Evolutionary conservation across 2,329 filamentous ascomycete genomes (phyloP), one percentile per base, ranked within the genome.

Genomic region (Zasmidium cellare): DNA sequence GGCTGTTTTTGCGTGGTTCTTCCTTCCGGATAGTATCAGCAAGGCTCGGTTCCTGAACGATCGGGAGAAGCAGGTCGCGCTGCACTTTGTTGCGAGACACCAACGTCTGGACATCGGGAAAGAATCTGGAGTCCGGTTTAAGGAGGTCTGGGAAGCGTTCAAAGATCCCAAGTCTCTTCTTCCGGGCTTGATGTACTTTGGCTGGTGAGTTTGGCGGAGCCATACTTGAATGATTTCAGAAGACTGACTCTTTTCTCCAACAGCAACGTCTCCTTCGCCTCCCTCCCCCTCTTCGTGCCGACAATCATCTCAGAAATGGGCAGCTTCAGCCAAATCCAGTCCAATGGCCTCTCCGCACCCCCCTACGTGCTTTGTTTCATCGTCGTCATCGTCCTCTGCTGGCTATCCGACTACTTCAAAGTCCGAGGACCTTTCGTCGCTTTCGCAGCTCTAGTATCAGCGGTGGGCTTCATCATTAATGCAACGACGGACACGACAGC

Each of bases 301-400:
- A 89, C 91, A 85, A 88, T 88, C 9, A 91, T 87, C 73, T 82
- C 81, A 0, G 76, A 59, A 78, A 85, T 57, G 86, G 89, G 0
- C 88, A 92, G 54, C n/a, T 75, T 75, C 67, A 66, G 63, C 11
- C 56, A 59, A 9, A 66, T 75, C 48, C 65, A 74, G 46, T 69
- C 73, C 2, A 74, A 76, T 46, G 73, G 74, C 6, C 69, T 76
- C 45, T 72, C 68, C 3, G 75, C 74, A 6, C 76, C 75, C 7
- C 76, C 76, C 0, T 77, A 78, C 60, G 63, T 76, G 18, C 63
- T 77, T 25, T 75, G 71, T 53, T 77, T 76, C 63, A 67, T 77
- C 55, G 60, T 71, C 28, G 76, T 77, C 60, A 69, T 78, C 53
- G 41, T 63, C 9, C 55, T 71, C 49, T 71, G 68, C 55, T 74